Evolutionary conservation across 169 alveolate species (phyloP).

Genomic region (Sarcocystis neurona): DNA sequence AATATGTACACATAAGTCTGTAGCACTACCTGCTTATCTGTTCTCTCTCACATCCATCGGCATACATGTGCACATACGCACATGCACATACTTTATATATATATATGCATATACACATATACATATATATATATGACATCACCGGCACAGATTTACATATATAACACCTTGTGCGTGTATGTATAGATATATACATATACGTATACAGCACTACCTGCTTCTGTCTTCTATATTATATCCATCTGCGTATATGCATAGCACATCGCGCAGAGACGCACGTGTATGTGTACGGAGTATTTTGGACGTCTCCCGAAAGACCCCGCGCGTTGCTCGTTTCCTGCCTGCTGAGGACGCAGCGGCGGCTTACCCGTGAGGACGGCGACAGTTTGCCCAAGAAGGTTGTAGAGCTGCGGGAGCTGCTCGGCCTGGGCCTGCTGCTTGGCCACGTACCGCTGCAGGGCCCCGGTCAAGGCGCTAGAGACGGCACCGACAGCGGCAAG

Average conservation of each 20-base stretch:
- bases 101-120: not conserved
- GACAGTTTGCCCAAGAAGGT: slow-evolving; percentile 51
- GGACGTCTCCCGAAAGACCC: not conserved
- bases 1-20: no score
- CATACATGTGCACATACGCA: not conserved
- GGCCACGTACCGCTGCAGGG: no score
- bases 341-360: no score
- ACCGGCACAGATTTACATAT: not conserved
- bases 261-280: not conserved
- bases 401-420: slow-evolving; percentile 42
- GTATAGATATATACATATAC: no score
- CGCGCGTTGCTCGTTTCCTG: not conserved
- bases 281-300: not conserved
- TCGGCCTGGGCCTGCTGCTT: not conserved
- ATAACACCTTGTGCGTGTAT: no score
- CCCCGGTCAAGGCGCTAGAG: no score
- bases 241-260: not conserved
- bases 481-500: no score
- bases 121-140: not conserved
- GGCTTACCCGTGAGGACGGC: slow-evolving; percentile 52
- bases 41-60: not conserved
- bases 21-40: no score
- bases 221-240: no score
- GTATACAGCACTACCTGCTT: not conserved
- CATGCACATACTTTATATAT: not conserved